A percentile compares a stretch with the other conserved stretches of the same genome.
Evolutionary conservation across 2,329 filamentous ascomycete genomes (phyloP).

Genomic region (Pestalotiopsis sp.): DNA sequence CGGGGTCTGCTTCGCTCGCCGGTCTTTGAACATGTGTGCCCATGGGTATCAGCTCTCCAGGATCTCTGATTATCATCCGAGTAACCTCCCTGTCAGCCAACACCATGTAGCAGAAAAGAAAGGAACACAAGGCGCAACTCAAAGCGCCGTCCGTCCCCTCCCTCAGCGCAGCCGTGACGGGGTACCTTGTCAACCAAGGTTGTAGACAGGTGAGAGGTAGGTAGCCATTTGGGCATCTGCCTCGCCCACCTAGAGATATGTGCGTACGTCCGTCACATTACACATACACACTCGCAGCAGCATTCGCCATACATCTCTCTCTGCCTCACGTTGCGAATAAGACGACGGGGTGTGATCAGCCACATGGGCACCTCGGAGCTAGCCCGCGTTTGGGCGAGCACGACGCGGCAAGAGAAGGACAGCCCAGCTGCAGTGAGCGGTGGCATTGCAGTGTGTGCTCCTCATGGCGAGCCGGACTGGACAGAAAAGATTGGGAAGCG

Average conservation of each 20-base stretch:
- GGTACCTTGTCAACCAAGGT: neutral
- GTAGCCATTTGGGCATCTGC: neutral
- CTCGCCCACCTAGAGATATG: neutral
- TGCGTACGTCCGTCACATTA: neutral
- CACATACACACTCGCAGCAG: neutral
- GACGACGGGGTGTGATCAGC: constrained; percentile 1
- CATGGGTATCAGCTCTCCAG: neutral
- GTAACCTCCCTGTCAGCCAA: neutral
- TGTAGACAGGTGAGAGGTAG: neutral
- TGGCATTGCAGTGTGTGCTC: constrained; percentile 1
- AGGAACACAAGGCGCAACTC: neutral
- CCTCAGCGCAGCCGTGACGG: neutral
- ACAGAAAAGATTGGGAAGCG: neutral
- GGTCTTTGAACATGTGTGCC: neutral
- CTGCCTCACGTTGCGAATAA: neutral
- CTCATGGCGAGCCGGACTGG: constrained; percentile 1
- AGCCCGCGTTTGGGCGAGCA: neutral
- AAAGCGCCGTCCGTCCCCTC: neutral
- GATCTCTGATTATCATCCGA: neutral
- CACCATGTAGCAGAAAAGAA: neutral
- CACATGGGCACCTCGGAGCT: constrained; percentile 5
- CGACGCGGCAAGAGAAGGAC: constrained; percentile 3
- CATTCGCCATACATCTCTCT: neutral
- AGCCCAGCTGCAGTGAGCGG: constrained; percentile 10
- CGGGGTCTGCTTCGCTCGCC: neutral